Evolutionary conservation across 2,329 filamentous ascomycete genomes (phyloP), one percentile per base, ranked within the genome.

Genomic region (Alternaria angustiovoidea): DNA sequence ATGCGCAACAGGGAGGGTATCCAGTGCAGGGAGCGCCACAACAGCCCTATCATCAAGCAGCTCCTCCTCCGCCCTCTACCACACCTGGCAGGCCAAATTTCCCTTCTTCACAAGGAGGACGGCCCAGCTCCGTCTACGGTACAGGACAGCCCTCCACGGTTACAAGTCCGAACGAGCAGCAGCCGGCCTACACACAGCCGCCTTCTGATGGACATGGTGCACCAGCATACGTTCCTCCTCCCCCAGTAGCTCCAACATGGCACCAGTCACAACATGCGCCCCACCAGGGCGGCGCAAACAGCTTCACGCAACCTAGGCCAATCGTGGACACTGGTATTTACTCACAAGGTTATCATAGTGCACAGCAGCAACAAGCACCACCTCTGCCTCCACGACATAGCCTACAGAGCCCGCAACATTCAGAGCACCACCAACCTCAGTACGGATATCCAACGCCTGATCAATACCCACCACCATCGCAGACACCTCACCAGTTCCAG

Each of bases 211-310:
- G 7, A n/a, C 36, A 39, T 18, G 16, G 34, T 16, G 12, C 32
- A 34, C 12, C 11, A 16, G 34, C 16, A 77, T 78, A 79, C 52
- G 67, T 74, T 2, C 75, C 76, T 64, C 75, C 76, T 6, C 74
- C 76, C 9, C 75, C 76, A 32, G 75, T 76, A 61, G 64, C 76
- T 36, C 73, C 75, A 28, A 74, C 74, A 38, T 79, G 76, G 77
- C 72, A 77, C 43, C 77, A 78, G 44, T 67, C 70, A n/a, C 71
- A 75, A 38, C 74, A 77, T 64, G 72, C 74, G 11, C 71, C 75
- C 9, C 59, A 72, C n/a, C 75, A 77, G 39, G 66, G 70, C 14
- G 70, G 64, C 7, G 54, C 46, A n/a, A 73, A 72, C 62, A 76
- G 72, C 54, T 78, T 73, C 57, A 74, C 56, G 32, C 76, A 77